Evolutionary conservation across 2,329 filamentous ascomycete genomes (phyloP).

Genomic region (Arthrobotrys conoides): DNA sequence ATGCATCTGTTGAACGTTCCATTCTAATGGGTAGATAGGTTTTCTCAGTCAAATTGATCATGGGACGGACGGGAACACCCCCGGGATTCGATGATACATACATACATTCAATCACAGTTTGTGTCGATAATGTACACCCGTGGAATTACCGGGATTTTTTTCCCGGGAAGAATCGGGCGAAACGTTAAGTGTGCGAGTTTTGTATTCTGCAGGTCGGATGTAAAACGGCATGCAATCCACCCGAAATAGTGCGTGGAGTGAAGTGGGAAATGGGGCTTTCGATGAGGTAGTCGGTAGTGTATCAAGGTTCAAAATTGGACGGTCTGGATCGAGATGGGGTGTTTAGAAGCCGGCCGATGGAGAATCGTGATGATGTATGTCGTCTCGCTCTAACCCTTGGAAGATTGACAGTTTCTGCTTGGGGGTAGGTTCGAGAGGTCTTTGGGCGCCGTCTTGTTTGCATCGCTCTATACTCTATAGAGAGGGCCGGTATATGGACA

Average conservation of each 20-base stretch:
- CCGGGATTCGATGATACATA: neutral
- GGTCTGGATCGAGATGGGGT: slow-evolving; percentile 1
- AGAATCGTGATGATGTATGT: slow-evolving; percentile 7
- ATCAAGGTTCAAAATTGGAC: slow-evolving; percentile 21
- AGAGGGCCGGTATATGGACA: neutral
- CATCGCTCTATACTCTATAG: slow-evolving; percentile 41
- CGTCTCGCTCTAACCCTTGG: slow-evolving; percentile 38
- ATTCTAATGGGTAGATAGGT: slow-evolving; percentile 8
- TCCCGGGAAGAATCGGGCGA: neutral
- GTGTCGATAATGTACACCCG: neutral
- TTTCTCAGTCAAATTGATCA: slow-evolving; percentile 5
- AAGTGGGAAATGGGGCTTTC: neutral
- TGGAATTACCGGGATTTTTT: neutral
- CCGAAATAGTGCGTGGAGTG: neutral
- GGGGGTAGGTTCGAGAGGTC: slow-evolving; percentile 36
- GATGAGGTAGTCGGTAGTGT: neutral
- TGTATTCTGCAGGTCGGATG: slow-evolving; percentile 2
- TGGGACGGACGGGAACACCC: neutral
- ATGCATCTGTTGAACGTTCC: slow-evolving; percentile 45
- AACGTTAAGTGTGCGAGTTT: neutral
- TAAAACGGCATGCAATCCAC: slow-evolving; percentile 16
- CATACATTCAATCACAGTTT: slow-evolving; percentile 25
- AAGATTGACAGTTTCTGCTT: slow-evolving; percentile 29
- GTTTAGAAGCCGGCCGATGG: neutral
- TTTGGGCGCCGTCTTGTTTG: slow-evolving; percentile 58